Evolutionary conservation across 2,329 filamentous ascomycete species (phyloP).

Genomic region (Fusarium sp.): DNA sequence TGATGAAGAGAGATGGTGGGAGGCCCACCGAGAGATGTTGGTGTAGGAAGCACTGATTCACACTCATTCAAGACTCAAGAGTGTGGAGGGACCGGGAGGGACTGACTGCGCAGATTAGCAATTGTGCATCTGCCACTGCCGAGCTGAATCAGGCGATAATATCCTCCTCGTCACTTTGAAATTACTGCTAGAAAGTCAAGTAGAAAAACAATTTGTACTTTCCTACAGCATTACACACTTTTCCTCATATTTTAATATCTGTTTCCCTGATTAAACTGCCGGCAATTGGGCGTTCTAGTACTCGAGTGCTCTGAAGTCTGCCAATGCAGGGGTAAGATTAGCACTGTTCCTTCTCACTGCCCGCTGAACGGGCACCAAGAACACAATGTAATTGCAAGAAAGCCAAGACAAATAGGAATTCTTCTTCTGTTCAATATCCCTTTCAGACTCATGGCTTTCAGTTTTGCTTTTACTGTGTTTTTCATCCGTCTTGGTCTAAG

Average conservation of each 20-base stretch:
- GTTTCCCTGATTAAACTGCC: background rate
- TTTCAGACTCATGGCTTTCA: background rate
- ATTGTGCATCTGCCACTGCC: background rate
- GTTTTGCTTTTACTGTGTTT: no score
- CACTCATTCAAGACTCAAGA: background rate
- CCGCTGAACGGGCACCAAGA: background rate
- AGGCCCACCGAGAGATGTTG: background rate
- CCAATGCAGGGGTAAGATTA: background rate
- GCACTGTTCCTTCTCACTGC: background rate
- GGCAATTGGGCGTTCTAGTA: background rate
- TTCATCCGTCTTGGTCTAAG: background rate
- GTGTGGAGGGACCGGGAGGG: background rate
- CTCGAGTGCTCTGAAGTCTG: background rate
- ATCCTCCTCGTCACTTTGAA: background rate
- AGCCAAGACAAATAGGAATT: background rate
- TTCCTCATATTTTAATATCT: background rate
- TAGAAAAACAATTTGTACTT: background rate
- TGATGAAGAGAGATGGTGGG: background rate
- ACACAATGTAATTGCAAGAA: background rate
- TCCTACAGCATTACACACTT: background rate
- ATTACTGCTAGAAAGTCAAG: background rate
- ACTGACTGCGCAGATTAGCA: background rate
- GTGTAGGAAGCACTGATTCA: conserved; percentile 18
- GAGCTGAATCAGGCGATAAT: background rate
- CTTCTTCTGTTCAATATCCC: background rate